Conservation (phyloP, 768 basidiomycete genomes). For the Rhizopogon salebrosus region DNA sequence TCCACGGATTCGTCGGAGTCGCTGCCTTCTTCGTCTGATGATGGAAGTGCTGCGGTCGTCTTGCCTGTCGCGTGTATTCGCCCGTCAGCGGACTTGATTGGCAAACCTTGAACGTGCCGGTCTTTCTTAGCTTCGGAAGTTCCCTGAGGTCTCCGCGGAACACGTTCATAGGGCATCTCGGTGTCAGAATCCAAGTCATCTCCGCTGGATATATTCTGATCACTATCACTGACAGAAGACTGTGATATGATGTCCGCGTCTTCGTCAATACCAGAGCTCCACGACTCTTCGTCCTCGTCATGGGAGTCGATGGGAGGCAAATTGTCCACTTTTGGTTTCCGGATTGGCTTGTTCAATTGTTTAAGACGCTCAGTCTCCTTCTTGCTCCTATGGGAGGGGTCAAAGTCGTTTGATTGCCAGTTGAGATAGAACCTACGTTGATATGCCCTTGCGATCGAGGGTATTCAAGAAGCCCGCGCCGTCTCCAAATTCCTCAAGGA, state of each 20-base stretch:
- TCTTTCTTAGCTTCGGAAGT: conserved; percentile 43
- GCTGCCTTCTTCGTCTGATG: conserved; percentile 27
- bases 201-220: conserved; percentile 7
- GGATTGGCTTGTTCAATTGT: conserved; percentile 55
- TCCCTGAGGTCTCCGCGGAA: conserved; percentile 47
- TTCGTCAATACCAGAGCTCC: conserved; percentile 41
- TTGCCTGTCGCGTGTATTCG: conserved; percentile 58
- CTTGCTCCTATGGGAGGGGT: conserved; percentile 58
- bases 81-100: conserved; percentile 85
- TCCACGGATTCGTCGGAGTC: conserved; percentile 31
- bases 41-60: conserved; percentile 13
- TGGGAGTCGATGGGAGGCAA: conserved; percentile 68
- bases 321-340: conserved; percentile 43
- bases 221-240: conserved; percentile 3
- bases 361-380: conserved; percentile 74
- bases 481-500: conserved; percentile 59
- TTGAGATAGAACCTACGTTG: conserved; percentile 47
- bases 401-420: not conserved
- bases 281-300: conserved; percentile 50
- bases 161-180: conserved; percentile 73
- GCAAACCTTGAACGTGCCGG: conserved; percentile 57
- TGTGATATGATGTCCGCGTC: conserved; percentile 25
- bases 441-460: conserved; percentile 76
- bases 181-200: conserved; percentile 44
- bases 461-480: conserved; percentile 61